Conservation (phyloP, 2,329 filamentous ascomycete species). For the Dactylellina parvicollis region DNA sequence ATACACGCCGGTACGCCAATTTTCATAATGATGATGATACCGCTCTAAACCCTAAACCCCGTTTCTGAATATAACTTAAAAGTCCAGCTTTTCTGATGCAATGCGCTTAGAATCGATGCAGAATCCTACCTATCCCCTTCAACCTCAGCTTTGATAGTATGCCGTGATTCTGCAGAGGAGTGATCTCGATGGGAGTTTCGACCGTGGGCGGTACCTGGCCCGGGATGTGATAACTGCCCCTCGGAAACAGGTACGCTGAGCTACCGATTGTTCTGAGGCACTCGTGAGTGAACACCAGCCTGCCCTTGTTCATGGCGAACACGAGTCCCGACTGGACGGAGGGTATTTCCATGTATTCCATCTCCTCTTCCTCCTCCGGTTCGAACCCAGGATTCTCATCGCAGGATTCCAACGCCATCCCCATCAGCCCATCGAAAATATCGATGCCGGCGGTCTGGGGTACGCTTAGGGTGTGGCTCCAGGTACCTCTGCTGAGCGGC, state of each 20-base stretch:
- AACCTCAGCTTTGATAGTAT: constrained; percentile 20
- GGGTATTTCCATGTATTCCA: constrained; percentile 33
- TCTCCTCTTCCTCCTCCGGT: constrained; percentile 18
- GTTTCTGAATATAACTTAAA: too few species aligned
- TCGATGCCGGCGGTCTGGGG: constrained; percentile 4
- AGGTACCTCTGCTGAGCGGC: constrained; percentile 19
- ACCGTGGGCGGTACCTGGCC: constrained; percentile 17
- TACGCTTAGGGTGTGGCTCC: constrained; percentile 7
- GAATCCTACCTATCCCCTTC: constrained; percentile 19
- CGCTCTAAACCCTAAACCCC: too few species aligned
- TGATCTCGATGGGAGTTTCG: background rate
- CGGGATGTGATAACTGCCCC: constrained; percentile 32
- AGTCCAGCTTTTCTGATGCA: too few species aligned
- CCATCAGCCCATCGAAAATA: constrained; percentile 8
- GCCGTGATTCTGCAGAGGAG: background rate
- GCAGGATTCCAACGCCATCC: constrained; percentile 13
- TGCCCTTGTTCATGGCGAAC: constrained; percentile 39
- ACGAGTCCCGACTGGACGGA: constrained; percentile 16
- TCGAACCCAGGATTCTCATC: constrained; percentile 25
- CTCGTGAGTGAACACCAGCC: constrained; percentile 19
- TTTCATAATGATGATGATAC: too few species aligned
- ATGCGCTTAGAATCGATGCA: constrained; percentile 25
- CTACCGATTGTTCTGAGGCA: constrained; percentile 11
- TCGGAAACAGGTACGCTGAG: constrained; percentile 18
- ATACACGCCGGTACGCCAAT: too few species aligned